phyloP scores from a whole-genome alignment of 2,329 filamentous ascomycete genomes.

The Karstenula rhodostoma region DNA sequence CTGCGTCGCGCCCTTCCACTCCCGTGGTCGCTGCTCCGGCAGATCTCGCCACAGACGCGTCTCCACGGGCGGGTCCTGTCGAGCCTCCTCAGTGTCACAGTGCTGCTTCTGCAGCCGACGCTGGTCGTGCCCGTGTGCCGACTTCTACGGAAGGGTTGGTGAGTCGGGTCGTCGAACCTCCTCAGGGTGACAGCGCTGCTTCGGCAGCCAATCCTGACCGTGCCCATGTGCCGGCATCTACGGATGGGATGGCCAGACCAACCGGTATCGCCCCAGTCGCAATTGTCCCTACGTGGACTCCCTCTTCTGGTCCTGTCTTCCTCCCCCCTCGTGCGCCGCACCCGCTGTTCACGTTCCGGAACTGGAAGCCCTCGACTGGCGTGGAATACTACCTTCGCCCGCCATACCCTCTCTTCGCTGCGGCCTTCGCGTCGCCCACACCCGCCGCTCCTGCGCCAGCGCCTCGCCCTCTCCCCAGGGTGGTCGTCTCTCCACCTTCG shows the following conservation, averaged over 20 bases:
- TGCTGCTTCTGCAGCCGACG: background rate
- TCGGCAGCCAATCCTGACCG: background rate
- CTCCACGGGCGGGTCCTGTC: background rate
- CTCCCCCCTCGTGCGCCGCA: background rate
- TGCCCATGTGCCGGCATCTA: constrained; percentile 3
- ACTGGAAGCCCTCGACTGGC: background rate
- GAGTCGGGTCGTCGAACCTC: constrained; percentile 6
- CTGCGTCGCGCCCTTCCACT: background rate
- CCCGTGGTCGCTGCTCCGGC: constrained; percentile 9
- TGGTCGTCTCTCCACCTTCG: background rate
- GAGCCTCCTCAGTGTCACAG: constrained; percentile 2
- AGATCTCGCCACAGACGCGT: constrained; percentile 8
- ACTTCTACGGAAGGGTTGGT: constrained; percentile 9
- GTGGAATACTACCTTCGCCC: background rate
- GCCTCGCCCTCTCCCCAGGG: background rate
- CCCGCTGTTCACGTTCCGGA: background rate
- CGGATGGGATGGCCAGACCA: constrained; percentile 9
- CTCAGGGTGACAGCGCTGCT: background rate
- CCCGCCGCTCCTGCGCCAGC: background rate
- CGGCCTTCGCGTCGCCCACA: background rate
- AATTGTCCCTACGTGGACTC: background rate
- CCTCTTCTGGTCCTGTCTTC: background rate
- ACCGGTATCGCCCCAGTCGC: background rate
- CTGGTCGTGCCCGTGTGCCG: constrained; percentile 6
- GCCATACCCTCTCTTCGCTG: background rate